Percentiles rank a stretch among this genome's conserved stretches.
Conservation (phyloP, 345 rosid species). For the Pistacia atlantica region DNA sequence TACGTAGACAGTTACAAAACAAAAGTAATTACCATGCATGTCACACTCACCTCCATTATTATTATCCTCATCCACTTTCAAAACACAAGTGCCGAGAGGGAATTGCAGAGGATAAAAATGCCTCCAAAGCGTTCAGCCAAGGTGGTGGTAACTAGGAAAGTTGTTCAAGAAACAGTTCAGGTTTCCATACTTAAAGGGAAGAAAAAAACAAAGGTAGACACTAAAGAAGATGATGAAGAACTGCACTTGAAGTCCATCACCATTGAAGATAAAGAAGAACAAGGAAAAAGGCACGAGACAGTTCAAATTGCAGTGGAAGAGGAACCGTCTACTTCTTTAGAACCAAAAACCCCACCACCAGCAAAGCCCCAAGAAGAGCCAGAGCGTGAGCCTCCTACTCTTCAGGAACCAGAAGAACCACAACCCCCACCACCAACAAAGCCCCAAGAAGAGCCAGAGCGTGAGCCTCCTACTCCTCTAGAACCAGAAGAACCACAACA, state of each 20-base stretch:
- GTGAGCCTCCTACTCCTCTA: background rate
- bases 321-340: background rate
- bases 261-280: constrained; percentile 9
- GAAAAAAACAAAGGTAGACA: constrained; percentile 9
- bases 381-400: background rate
- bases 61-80: too few species aligned
- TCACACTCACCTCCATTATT: too few species aligned
- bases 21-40: too few species aligned
- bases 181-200: constrained; percentile 28
- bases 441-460: background rate
- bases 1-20: background rate
- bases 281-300: constrained; percentile 8
- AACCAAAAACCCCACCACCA: background rate
- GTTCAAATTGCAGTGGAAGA: constrained; percentile 13
- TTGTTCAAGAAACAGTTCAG: constrained; percentile 40
- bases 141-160: constrained; percentile 40
- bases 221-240: background rate
- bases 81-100: background rate
- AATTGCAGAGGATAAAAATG: constrained; percentile 24
- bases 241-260: constrained; percentile 3
- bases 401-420: background rate
- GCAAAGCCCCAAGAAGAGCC: background rate
- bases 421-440: background rate
- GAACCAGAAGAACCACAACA: constrained; percentile 14
- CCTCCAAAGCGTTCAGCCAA: constrained; percentile 42